Evolutionary conservation across 805 yeast genomes (phyloP), one percentile per base, ranked within the genome.

Genomic region (Myxozyma lipomycoides): DNA sequence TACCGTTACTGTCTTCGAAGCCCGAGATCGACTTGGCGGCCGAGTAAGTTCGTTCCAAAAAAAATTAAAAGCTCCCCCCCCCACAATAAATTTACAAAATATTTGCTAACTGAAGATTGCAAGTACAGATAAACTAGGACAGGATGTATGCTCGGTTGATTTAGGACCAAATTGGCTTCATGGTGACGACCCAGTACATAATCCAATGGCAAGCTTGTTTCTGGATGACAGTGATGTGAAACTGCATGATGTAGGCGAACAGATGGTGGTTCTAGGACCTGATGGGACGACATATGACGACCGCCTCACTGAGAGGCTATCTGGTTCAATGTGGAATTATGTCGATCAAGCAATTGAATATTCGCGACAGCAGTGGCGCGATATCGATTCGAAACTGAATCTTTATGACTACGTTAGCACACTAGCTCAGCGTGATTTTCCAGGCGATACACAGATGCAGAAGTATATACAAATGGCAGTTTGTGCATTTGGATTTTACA

Each of bases 21-120:
- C 67, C 24, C 53, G 69, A n/a, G 63, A 58, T 42, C 62, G 69
- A 7, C 35, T 61, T 19, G 70, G 70, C 17, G 70, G 70, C 5
- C 45, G 60, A 21, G 61, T 58, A 19, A 15, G 61, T 41, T n/a
- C 4, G 15, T 19, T 12, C n/a, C n/a, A n/a, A n/a, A n/a, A n/a
- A n/a, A n/a, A n/a, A n/a, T n/a, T n/a, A n/a, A 3, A 43, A n/a
- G n/a, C n/a, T n/a, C n/a, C n/a, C n/a, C n/a, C n/a, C n/a, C n/a
- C n/a, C n/a, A n/a, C n/a, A n/a, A n/a, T n/a, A n/a, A 12, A 12
- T 28, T 7, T 28, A 12, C 32, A 12, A 39, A 12, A 21, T 39
- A 39, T 9, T 6, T 39, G 25, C 38, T 21, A 26, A 26, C 23
- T 43, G 23, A 19, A 45, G 46, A 37, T 45, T 23, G 38, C 41